Percentiles rank a stretch among this genome's conserved stretches.
These are phyloP conservation scores for Irpex rosettiformis DNA, from an alignment of 1,284 basidiomycete genomes.

Conservation along the genomic window DNA sequence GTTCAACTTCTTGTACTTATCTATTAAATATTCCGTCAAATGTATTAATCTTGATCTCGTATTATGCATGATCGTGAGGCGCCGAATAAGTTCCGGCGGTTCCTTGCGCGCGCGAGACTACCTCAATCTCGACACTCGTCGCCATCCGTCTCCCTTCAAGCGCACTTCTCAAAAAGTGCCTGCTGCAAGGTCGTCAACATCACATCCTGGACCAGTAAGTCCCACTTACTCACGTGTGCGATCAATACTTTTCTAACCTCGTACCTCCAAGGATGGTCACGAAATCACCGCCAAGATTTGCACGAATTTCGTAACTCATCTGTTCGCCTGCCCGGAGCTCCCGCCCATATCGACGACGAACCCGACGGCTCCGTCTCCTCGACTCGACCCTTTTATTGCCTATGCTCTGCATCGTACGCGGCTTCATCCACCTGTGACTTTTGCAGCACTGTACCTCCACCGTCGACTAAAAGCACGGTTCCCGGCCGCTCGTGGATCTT, in stretches of 20 bases:
- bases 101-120: too few species aligned
- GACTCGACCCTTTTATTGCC: constrained; percentile 80
- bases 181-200: too few species aligned
- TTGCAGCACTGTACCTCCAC: constrained; percentile 77
- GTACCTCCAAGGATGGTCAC: constrained; percentile 52
- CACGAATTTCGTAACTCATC: constrained; percentile 75
- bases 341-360: constrained; percentile 30
- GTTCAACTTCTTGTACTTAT: too few species aligned
- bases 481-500: constrained; percentile 88
- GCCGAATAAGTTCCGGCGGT: too few species aligned
- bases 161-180: too few species aligned
- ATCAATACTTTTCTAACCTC: background rate
- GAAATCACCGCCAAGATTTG: constrained; percentile 63
- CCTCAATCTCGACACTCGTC: too few species aligned
- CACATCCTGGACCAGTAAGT: too few species aligned
- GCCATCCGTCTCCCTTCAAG: too few species aligned
- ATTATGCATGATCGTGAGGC: too few species aligned
- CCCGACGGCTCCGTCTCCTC: constrained; percentile 47
- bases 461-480: constrained; percentile 89
- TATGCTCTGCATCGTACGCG: constrained; percentile 90
- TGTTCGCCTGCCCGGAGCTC: constrained; percentile 71
- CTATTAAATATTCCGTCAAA: too few species aligned
- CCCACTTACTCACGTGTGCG: too few species aligned
- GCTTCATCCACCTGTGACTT: constrained; percentile 78
- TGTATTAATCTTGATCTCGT: too few species aligned